phyloP scores from a whole-genome alignment of 768 basidiomycete species.

The Auricularia sp. region DNA sequence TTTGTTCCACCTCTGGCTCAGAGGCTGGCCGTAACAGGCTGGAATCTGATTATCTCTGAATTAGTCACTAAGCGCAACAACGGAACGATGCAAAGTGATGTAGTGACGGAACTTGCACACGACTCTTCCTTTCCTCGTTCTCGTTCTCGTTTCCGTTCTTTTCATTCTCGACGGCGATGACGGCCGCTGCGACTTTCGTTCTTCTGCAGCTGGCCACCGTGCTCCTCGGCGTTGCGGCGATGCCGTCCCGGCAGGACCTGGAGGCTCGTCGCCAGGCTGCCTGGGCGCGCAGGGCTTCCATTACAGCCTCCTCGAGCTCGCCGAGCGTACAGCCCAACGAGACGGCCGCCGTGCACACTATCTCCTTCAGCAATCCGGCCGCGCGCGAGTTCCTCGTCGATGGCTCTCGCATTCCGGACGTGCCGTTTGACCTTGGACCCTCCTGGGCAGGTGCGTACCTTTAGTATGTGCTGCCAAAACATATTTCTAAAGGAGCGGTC shows the following conservation, averaged over 20 bases:
- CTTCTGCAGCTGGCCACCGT: background rate
- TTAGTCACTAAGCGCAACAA: too few relatives aligned
- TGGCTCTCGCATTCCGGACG: conserved; percentile 34
- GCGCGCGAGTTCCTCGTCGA: conserved; percentile 33
- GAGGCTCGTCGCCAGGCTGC: background rate
- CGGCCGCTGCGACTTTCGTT: background rate
- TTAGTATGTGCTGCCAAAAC: too few relatives aligned
- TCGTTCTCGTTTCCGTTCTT: background rate
- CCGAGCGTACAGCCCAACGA: too few relatives aligned
- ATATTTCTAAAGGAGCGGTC: too few relatives aligned
- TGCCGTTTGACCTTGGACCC: conserved; percentile 28
- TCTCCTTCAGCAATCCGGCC: conserved; percentile 19
- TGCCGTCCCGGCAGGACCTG: background rate
- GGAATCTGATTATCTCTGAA: too few relatives aligned
- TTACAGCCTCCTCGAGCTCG: too few relatives aligned
- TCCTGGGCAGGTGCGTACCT: conserved; percentile 15
- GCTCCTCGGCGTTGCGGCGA: background rate
- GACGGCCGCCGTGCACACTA: background rate
- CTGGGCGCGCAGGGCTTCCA: background rate
- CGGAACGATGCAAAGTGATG: too few relatives aligned
- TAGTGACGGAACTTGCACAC: too few relatives aligned
- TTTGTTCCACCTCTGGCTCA: too few relatives aligned
- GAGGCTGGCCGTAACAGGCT: too few relatives aligned
- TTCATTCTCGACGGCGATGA: background rate
- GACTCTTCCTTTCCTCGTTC: background rate